These are phyloP conservation scores for Sclerotinia subarctica DNA, from an alignment of 2,329 filamentous ascomycete species.

Conservation along the genomic window DNA sequence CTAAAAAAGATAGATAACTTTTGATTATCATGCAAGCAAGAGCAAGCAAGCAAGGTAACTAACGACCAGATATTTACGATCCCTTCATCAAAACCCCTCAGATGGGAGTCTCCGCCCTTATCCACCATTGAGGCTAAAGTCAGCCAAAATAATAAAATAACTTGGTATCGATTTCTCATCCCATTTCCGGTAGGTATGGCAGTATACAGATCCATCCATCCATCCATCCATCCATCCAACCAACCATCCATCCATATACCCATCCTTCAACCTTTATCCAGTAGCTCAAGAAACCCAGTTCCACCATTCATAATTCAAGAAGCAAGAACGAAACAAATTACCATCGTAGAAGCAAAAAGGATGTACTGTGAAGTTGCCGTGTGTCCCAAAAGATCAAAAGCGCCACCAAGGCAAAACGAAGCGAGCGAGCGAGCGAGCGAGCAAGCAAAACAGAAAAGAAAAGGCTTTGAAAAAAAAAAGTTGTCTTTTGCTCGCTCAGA, in stretches of 20 bases:
- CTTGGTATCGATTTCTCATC: neutral
- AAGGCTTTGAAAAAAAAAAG: neutral
- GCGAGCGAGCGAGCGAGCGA: too few species aligned
- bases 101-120: neutral
- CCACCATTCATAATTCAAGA: neutral
- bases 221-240: too few species aligned
- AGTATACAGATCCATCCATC: neutral
- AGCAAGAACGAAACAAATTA: neutral
- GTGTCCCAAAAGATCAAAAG: conserved; percentile 1
- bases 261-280: neutral
- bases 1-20: neutral
- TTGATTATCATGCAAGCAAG: neutral
- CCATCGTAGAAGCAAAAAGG: neutral
- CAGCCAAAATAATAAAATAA: neutral
- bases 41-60: neutral
- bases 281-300: neutral
- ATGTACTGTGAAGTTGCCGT: conserved; percentile 17
- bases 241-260: too few species aligned
- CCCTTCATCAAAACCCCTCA: neutral
- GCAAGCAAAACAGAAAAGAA: neutral
- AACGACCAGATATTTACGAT: neutral
- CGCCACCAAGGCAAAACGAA: neutral
- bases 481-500: neutral
- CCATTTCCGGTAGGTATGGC: neutral
- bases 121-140: neutral